Evolutionary conservation across 306 rosid species (phyloP), one percentile per base, ranked within the genome.

Genomic region (Sechiopsis laciniata): DNA sequence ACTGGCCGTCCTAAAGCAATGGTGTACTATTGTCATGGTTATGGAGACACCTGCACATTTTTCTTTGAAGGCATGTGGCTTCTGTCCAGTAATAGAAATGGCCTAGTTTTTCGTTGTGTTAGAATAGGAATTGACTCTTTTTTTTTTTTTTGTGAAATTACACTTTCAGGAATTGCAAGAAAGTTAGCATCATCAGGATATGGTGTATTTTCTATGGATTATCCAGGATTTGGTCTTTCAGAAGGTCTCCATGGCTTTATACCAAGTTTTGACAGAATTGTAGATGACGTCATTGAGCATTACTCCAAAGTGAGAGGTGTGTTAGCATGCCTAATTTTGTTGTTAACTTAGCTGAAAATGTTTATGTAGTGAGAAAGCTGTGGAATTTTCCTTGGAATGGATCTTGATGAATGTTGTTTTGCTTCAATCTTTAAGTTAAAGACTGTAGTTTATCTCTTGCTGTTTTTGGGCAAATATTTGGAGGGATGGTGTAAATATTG

Each of bases 221-320:
- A 86, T 80, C 97, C 97, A 0, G 99, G 99, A 56, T 87, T 94
- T 62, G 99, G 99, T 68, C 97, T 94, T 77, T 94, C 99, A 46
- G 92, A 87, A 80, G 99, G 99, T 71, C 97, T 94, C 29, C 99
- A 94, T 78, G 52, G 91, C 81, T 80, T 79, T 80, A 82, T 94
- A 80, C 83, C 85, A 12, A 84, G 88, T 84, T 91, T 94, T 50
- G 84, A 94, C 78, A 51, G 21, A 65, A 89, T 90, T 57, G 96
- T 90, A 63, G 91, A 89, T 76, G 88, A 84, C 78, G 96, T 84
- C 78, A 85, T 89, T 65, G 99, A 91, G 84, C 92, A 84, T 42
- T 94, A 79, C 80, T 79, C 89, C 22, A 94, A 87, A 82, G 77
- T 94, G 62, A 91, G 82, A 91, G 96, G 97, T 92, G 50, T 21